Conservation (phyloP, 108 stramenopile species). For the Chaetoceros tenuissimus region DNA sequence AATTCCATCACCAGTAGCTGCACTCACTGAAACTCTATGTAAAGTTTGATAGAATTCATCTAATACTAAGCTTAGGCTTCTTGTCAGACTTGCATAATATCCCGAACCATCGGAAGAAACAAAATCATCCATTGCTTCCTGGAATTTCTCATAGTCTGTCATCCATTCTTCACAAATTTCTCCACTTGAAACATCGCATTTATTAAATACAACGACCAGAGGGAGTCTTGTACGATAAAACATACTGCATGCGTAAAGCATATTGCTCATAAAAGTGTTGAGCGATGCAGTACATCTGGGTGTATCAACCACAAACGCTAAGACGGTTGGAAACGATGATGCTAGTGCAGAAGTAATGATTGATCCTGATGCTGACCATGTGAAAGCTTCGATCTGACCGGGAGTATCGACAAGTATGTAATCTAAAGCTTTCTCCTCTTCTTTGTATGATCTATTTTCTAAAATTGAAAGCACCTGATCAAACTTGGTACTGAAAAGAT, state of each 20-base stretch:
- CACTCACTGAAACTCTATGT: constrained; percentile 81
- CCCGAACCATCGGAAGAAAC: constrained; percentile 32
- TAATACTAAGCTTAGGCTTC: constrained; percentile 87
- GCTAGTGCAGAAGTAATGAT: constrained; percentile 94
- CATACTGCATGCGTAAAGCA: constrained; percentile 98
- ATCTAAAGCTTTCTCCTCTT: constrained; percentile 21
- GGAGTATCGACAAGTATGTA: constrained; percentile 97
- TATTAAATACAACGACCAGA: constrained; percentile 93
- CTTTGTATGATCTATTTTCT: constrained; percentile 64
- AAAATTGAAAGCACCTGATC: constrained; percentile 94
- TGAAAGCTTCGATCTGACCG: constrained; percentile 99
- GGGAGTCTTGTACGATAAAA: constrained; percentile 92
- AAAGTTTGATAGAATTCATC: constrained; percentile 97
- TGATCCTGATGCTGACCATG: constrained; percentile 96
- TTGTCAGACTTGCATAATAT: constrained; percentile 88
- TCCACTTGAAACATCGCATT: constrained; percentile 79
- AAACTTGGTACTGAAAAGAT: constrained; percentile 97
- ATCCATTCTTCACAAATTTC: constrained; percentile 96
- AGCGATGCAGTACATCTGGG: constrained; percentile 87
- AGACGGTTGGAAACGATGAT: constrained; percentile 88
- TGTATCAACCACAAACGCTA: constrained; percentile 96
- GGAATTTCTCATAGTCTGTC: constrained; percentile 94
- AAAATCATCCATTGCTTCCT: constrained; percentile 85
- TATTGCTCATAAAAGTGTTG: constrained; percentile 99
- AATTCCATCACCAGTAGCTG: constrained; percentile 92